Base-by-base conservation (phyloP, 257 asterid species). In the Ajuga chamaepitys region DNA sequence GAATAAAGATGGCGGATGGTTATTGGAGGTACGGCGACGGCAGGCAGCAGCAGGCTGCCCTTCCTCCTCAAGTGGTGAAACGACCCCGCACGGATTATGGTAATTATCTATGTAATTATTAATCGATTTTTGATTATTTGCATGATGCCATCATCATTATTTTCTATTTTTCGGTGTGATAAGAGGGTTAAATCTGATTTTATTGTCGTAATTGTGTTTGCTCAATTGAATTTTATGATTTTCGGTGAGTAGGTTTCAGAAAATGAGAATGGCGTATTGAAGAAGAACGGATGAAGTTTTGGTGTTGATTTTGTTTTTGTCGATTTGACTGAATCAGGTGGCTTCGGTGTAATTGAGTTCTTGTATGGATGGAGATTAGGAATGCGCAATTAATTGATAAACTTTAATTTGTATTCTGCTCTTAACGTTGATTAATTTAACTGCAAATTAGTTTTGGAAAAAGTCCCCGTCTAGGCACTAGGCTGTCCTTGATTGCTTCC, bases 51-150 rank as follows among this genome's bases (percentile, higher is more conserved):
- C 68, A 71, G 28, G 70, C 82, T 25, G 73, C 76, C 35, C 75
- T 88, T 47, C 70, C 75, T 46, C 64, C 85, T 63, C 84, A 70
- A 50, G 68, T 62, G n/a, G 76, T 77, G 9, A 91, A 91, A 74
- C 88, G 97, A 16, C 89, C 95, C 44, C 94, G 96, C 62, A 4
- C 89, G 0, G 89, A 91, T n/a, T 73, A 37, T 47, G 96, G 96
- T 86, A 72, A 41, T 37, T 45, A 9, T 61, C 67, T 14, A 9
- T 21, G 4, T 17, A 32, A 3, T 3, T 17, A 3, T 20, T 9
- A 34, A n/a, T 17, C 24, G 46, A 5, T 7, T 28, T 52, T 2
- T 5, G 26, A 37, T 7, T 16, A 6, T 37, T 14, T 41, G 13
- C 45, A 18, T 50, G 50, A 14, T 25, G 32, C 45, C 4, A 44